A percentile compares a stretch with the other conserved stretches of the same genome.
Conservation (phyloP, 2,329 filamentous ascomycete genomes). For the Botrytis galanthina region DNA sequence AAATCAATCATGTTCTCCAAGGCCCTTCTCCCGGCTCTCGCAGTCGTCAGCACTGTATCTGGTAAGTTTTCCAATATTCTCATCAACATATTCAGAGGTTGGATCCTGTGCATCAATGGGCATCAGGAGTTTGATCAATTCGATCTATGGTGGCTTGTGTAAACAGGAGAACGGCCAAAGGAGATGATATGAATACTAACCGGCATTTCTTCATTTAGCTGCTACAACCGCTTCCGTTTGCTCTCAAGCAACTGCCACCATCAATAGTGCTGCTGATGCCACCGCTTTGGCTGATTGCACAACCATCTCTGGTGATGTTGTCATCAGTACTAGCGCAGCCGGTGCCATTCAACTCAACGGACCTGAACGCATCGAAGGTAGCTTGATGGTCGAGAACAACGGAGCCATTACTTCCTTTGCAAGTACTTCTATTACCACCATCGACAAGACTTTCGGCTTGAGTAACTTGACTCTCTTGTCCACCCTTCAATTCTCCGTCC, state of each 20-base stretch:
- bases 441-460: conserved; percentile 70
- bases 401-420: conserved; percentile 63
- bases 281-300: conserved; percentile 32
- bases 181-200: background rate
- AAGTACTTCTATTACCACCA: conserved; percentile 58
- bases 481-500: conserved; percentile 62
- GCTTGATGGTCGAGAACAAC: conserved; percentile 57
- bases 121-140: background rate
- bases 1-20: conserved; percentile 19
- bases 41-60: conserved; percentile 17
- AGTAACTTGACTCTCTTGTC: conserved; percentile 66
- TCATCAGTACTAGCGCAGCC: conserved; percentile 37
- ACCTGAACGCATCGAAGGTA: conserved; percentile 54
- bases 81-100: background rate
- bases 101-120: background rate
- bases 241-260: conserved; percentile 36
- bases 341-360: conserved; percentile 58
- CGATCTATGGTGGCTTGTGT: background rate
- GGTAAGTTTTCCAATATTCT: conserved; percentile 12
- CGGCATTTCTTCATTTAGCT: background rate
- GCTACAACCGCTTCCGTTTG: conserved; percentile 26
- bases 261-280: conserved; percentile 37
- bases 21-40: conserved; percentile 18
- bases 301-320: conserved; percentile 37
- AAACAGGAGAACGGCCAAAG: background rate